phyloP scores from a whole-genome alignment of 768 basidiomycete species.

The Tulasnella calospora region DNA sequence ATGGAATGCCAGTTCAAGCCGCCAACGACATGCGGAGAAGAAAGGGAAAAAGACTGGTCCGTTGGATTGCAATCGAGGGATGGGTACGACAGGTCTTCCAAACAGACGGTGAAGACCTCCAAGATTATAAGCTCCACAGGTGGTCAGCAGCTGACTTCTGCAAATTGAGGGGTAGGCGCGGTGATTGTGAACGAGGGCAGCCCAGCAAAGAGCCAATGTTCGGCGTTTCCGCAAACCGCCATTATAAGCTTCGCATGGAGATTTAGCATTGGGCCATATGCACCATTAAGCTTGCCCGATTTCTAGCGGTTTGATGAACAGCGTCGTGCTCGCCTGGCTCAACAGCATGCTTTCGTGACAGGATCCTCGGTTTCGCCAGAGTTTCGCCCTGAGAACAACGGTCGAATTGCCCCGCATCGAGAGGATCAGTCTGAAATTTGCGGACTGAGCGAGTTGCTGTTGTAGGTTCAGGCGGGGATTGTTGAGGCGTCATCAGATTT shows the following conservation, averaged over 20 bases:
- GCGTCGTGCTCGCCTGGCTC: neutral
- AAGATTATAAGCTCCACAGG: neutral
- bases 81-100: neutral
- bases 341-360: neutral
- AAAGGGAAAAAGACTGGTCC: neutral
- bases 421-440: neutral
- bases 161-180: neutral
- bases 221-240: neutral
- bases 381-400: neutral
- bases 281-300: neutral
- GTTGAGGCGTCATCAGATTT: conserved; percentile 5
- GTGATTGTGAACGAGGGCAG: neutral
- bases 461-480: conserved; percentile 7
- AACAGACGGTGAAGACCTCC: neutral
- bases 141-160: too few relatives aligned
- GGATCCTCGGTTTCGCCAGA: neutral
- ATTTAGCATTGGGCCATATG: neutral
- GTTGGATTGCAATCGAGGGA: too few relatives aligned
- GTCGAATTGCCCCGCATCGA: neutral
- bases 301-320: neutral
- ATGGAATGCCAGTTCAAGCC: neutral
- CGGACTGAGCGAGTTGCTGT: neutral
- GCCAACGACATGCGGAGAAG: neutral
- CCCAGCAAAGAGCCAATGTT: neutral
- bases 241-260: neutral